Base-by-base conservation (phyloP, 2,329 filamentous ascomycete species). In the Monilinia fructicola region DNA sequence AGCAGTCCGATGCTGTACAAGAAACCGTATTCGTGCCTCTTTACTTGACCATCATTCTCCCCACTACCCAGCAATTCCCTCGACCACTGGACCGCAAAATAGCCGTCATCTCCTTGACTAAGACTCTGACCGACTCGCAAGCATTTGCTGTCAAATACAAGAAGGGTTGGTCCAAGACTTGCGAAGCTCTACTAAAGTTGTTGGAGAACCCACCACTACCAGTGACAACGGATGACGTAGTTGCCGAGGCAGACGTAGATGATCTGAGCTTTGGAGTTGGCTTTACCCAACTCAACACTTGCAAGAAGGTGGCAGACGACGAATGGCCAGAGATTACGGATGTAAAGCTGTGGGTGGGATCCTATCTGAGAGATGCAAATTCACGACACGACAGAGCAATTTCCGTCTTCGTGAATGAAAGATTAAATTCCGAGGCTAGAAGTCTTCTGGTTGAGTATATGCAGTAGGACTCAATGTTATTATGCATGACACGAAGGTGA, bases 241-340 rank as follows among this genome's bases (percentile, higher is more conserved):
- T 96, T 70, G 86, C 87, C 14, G 95, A 98, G 76, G 89, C 92
- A 3, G 94, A 98, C 74, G 91, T 97, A 35, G 95, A 99, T 74
- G 95, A 99, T 77, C 88, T 97, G 71, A 90, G 92, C 38, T 99
- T 99, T 75, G 95, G 95, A 35, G 88, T 97, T 71, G 94, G 93
- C 11, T 99, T 96, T 79, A 98, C 95, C 0, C 89, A 91, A 42
- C 85, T 99, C 69, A 96, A 94, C 80, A 97, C 94, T 0, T 95
- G 94, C 81, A 92, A 90, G 77, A 88, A 88, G 67, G 81, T 86
- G 4, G 80, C 85, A 1, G 84, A 83, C 62, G 95, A 98, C 76
- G 90, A 93, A 26, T 98, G 93, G 82, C 90, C 93, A 0, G 90
- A 97, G 69, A 87, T 97, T 18, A 84, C 86, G 6, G 89, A 93